phyloP scores from a whole-genome alignment of 331 rosid genomes.

The Pyracantha coccinea region DNA sequence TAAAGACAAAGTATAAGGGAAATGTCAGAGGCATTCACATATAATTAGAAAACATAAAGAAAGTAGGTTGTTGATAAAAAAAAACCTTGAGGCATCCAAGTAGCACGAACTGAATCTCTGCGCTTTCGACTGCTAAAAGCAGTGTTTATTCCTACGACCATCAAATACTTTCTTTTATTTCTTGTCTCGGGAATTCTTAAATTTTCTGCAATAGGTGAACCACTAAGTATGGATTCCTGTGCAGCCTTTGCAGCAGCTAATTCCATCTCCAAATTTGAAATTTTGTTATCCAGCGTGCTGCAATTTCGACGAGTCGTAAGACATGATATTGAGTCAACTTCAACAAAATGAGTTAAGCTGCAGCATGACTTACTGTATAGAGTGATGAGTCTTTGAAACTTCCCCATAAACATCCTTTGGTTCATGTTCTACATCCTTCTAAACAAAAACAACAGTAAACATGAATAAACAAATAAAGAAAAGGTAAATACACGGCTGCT shows the following conservation, averaged over 20 bases:
- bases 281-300: constrained; percentile 48
- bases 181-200: constrained; percentile 19
- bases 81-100: constrained; percentile 63
- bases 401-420: constrained; percentile 33
- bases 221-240: constrained; percentile 39
- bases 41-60: neutral
- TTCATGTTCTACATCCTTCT: constrained; percentile 32
- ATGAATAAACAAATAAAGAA: neutral
- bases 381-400: constrained; percentile 39
- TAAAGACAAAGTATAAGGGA: neutral
- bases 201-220: constrained; percentile 34
- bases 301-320: constrained; percentile 11
- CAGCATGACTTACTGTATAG: constrained; percentile 32
- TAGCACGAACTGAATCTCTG: constrained; percentile 50
- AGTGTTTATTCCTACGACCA: constrained; percentile 53
- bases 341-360: neutral
- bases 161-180: constrained; percentile 34
- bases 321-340: neutral
- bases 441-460: constrained; percentile 1
- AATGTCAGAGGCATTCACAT: neutral
- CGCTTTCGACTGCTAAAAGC: constrained; percentile 61
- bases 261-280: constrained; percentile 54
- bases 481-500: neutral
- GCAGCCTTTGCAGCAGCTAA: constrained; percentile 50
- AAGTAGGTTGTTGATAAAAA: neutral